phyloP scores from a whole-genome alignment of 2,329 filamentous ascomycete species.

The Ascochyta lentis region DNA sequence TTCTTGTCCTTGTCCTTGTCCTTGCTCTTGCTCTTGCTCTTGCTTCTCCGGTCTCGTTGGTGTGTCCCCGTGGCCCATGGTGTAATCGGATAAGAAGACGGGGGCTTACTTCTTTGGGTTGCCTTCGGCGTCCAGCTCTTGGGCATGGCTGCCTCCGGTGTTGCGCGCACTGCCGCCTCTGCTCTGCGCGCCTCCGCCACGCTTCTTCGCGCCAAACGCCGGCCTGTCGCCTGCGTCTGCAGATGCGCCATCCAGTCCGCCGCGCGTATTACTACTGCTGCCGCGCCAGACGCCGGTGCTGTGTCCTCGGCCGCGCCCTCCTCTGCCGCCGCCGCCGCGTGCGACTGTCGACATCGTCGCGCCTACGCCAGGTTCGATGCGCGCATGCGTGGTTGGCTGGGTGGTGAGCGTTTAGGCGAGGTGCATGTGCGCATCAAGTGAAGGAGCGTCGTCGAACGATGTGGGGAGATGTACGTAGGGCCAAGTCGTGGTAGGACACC shows the following conservation, averaged over 20 bases:
- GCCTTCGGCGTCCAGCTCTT: conserved; percentile 11
- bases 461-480: conserved; percentile 17
- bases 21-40: too few species aligned
- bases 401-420: neutral
- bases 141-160: conserved; percentile 1
- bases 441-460: neutral
- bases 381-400: conserved; percentile 18
- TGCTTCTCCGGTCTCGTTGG: neutral
- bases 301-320: conserved; percentile 27
- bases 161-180: conserved; percentile 2
- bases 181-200: conserved; percentile 10
- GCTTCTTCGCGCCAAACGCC: conserved; percentile 12
- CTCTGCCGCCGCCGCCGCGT: conserved; percentile 28
- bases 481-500: conserved; percentile 19
- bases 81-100: conserved; percentile 7
- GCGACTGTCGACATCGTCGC: conserved; percentile 39
- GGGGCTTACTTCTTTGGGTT: conserved; percentile 12
- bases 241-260: conserved; percentile 21
- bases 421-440: neutral
- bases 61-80: conserved; percentile 2
- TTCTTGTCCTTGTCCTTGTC: too few species aligned
- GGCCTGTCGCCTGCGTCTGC: conserved; percentile 9
- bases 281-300: conserved; percentile 19
- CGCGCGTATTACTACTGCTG: conserved; percentile 18
- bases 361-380: conserved; percentile 17